Conservation (phyloP, 2,329 filamentous ascomycete species). For the Canariomyces notabilis region DNA sequence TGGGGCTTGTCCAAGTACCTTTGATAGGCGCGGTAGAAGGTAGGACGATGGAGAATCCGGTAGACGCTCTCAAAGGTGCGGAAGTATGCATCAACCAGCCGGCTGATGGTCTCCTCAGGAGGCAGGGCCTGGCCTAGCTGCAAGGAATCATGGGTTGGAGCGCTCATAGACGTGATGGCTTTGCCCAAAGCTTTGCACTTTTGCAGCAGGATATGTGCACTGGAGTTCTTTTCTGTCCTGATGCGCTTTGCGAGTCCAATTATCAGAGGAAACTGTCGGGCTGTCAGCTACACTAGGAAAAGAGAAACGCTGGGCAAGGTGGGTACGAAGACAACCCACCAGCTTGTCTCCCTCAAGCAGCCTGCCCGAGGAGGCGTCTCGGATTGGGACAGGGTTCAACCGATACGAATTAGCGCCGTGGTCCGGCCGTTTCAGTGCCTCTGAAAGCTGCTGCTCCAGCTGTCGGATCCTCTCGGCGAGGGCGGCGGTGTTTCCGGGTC, state of each 20-base stretch:
- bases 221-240: slow-evolving; percentile 25
- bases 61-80: slow-evolving; percentile 47
- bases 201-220: slow-evolving; percentile 36
- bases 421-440: slow-evolving; percentile 20
- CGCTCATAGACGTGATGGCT: slow-evolving; percentile 45
- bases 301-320: neutral
- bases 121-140: slow-evolving; percentile 44
- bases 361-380: slow-evolving; percentile 35
- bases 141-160: slow-evolving; percentile 37
- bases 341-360: slow-evolving; percentile 43
- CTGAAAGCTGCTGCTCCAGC: slow-evolving; percentile 40
- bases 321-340: slow-evolving; percentile 29
- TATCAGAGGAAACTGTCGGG: slow-evolving; percentile 23
- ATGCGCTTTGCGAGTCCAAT: slow-evolving; percentile 23
- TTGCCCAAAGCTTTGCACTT: slow-evolving; percentile 50
- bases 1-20: slow-evolving; percentile 42
- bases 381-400: slow-evolving; percentile 5
- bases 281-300: slow-evolving; percentile 13
- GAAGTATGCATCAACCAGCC: slow-evolving; percentile 46
- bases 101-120: slow-evolving; percentile 38
- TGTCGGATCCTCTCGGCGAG: slow-evolving; percentile 37
- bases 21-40: slow-evolving; percentile 51
- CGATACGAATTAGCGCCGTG: slow-evolving; percentile 11
- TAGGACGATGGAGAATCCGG: slow-evolving; percentile 53
- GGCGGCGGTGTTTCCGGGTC: slow-evolving; percentile 12